Percentiles rank a stretch among this genome's conserved stretches.
Evolutionary conservation across 352 stramenopile genomes (phyloP).

Genomic region (Halophytophthora polymorphica): DNA sequence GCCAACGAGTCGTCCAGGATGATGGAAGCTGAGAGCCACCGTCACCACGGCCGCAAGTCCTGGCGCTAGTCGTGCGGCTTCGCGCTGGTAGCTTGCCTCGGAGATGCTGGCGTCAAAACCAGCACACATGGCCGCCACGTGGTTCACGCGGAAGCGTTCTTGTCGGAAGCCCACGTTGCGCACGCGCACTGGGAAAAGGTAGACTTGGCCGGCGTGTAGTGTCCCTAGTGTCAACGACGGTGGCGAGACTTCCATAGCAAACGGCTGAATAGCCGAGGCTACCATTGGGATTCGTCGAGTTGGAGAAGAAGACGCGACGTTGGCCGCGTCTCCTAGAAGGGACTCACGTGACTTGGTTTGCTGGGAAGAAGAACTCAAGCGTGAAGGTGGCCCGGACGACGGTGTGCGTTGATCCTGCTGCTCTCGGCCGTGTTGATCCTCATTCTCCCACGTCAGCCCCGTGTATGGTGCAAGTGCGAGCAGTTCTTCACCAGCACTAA

Average conservation of each 20-base stretch:
- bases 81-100: conserved; percentile 55
- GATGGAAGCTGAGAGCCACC: conserved; percentile 57
- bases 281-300: conserved; percentile 22
- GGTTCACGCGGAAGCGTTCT: conserved; percentile 64
- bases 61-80: conserved; percentile 47
- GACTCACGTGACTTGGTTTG: conserved; percentile 6
- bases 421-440: conserved; percentile 2
- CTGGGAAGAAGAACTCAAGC: neutral
- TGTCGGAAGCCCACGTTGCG: conserved; percentile 66
- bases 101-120: conserved; percentile 39
- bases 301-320: conserved; percentile 8
- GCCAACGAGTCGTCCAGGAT: conserved; percentile 41
- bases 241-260: conserved; percentile 62
- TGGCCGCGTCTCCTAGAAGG: neutral
- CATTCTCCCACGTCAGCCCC: conserved; percentile 23
- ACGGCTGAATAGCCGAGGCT: conserved; percentile 16
- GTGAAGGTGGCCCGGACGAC: neutral
- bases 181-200: conserved; percentile 60
- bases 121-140: conserved; percentile 36
- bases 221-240: conserved; percentile 34
- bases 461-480: conserved; percentile 24
- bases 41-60: conserved; percentile 62
- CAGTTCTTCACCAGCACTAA: conserved; percentile 21
- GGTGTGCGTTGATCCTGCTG: conserved; percentile 1
- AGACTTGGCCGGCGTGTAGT: conserved; percentile 47